phyloP scores from a whole-genome alignment of 2,329 filamentous ascomycete species.

The Aspergillus hiratsukae region DNA sequence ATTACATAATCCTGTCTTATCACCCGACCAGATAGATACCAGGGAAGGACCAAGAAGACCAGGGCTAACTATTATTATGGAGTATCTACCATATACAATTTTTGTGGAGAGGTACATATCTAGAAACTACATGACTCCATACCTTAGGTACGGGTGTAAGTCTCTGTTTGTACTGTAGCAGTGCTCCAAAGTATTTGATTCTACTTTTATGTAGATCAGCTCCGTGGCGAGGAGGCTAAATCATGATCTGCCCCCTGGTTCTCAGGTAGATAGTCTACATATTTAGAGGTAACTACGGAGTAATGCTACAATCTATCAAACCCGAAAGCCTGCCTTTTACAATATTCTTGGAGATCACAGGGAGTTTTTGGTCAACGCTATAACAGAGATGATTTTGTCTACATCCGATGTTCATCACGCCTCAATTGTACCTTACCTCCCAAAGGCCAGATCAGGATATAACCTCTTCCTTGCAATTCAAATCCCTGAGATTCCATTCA shows the following conservation, averaged over 20 bases:
- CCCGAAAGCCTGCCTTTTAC: neutral
- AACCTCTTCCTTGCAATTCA: constrained; percentile 14
- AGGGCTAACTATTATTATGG: no score
- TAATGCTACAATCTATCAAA: neutral
- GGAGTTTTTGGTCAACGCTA: constrained; percentile 1
- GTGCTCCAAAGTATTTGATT: no score
- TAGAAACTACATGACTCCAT: no score
- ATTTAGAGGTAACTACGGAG: no score
- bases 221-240: neutral
- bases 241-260: neutral
- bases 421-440: constrained; percentile 40
- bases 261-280: neutral
- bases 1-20: neutral
- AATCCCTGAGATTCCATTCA: constrained; percentile 25
- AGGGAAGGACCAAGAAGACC: neutral
- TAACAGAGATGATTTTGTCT: constrained; percentile 18
- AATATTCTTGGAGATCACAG: neutral
- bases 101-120: no score
- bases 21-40: neutral
- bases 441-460: constrained; percentile 30
- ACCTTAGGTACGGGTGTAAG: no score
- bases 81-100: no score
- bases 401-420: constrained; percentile 40
- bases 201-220: neutral
- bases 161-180: neutral